Conservation (phyloP, 1,284 basidiomycete species). For the Malassezia caprae region DNA sequence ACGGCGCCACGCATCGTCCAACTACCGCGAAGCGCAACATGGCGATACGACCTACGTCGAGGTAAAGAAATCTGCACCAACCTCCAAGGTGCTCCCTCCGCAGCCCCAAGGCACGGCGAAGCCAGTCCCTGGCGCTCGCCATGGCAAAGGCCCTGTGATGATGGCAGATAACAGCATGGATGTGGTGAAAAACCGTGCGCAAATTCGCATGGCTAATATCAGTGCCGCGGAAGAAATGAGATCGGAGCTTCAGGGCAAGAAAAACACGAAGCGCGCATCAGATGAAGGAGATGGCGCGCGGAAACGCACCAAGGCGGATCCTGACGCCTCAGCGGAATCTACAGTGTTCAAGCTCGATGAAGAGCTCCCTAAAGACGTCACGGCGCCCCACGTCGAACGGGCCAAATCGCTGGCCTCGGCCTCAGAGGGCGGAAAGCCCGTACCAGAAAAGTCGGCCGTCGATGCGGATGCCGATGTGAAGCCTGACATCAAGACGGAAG, state of each 20-base stretch:
- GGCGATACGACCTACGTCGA: slow-evolving; percentile 23
- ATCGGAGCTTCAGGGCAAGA: slow-evolving; percentile 63
- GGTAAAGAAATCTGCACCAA: slow-evolving; percentile 18
- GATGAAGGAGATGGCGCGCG: slow-evolving; percentile 30
- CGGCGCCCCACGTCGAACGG: slow-evolving; percentile 19
- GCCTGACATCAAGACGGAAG: slow-evolving; percentile 51
- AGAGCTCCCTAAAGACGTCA: slow-evolving; percentile 15
- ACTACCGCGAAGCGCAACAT: slow-evolving; percentile 20
- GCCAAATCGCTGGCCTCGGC: slow-evolving; percentile 16
- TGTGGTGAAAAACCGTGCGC: slow-evolving; percentile 32
- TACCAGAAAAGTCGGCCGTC: slow-evolving; percentile 20
- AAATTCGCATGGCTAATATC: slow-evolving; percentile 74
- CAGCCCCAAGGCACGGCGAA: slow-evolving; percentile 21
- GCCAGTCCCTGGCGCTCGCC: slow-evolving; percentile 19
- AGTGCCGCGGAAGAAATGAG: slow-evolving; percentile 86
- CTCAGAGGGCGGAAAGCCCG: slow-evolving; percentile 4
- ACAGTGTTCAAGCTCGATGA: slow-evolving; percentile 18
- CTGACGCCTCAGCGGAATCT: slow-evolving; percentile 8
- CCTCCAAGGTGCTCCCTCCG: slow-evolving; percentile 12
- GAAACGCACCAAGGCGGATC: slow-evolving; percentile 2
- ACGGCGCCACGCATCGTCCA: slow-evolving; percentile 8
- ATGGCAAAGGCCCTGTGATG: slow-evolving; percentile 25
- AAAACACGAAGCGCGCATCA: slow-evolving; percentile 23
- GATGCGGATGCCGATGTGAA: background rate
- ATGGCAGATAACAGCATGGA: slow-evolving; percentile 35